These are phyloP conservation scores for Acanthamoeba royreba DNA, from an alignment of 208 protist species.

Conservation along the genomic window DNA sequence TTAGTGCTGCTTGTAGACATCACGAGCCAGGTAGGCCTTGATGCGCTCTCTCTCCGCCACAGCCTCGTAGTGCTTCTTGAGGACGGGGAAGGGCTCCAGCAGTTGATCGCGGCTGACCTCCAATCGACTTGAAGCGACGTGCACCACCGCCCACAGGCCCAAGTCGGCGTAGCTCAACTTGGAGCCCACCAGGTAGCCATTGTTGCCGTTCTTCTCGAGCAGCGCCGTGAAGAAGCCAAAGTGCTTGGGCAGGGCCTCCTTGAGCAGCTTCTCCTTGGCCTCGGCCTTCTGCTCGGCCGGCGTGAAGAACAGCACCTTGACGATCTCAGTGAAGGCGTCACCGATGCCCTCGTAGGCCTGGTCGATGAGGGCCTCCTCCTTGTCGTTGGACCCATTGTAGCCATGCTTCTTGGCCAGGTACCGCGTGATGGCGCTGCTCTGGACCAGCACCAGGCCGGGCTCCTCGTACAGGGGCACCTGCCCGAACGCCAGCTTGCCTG, in stretches of 20 bases:
- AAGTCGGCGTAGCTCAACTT: slow-evolving; percentile 1
- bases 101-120: neutral
- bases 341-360: neutral
- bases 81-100: neutral
- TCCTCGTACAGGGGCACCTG: slow-evolving; percentile 21
- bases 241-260: neutral
- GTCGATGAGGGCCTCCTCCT: neutral
- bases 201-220: slow-evolving; percentile 4
- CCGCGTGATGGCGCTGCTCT: neutral
- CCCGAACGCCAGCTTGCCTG: neutral
- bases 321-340: neutral
- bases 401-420: neutral
- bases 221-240: neutral
- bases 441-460: neutral
- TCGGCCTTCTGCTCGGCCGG: neutral
- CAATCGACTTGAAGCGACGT: neutral
- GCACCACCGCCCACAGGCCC: neutral
- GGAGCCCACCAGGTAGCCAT: neutral
- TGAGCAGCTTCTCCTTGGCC: neutral
- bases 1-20: neutral
- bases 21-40: neutral
- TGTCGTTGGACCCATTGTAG: neutral
- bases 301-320: neutral
- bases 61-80: neutral
- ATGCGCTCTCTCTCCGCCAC: neutral